phyloP scores from a whole-genome alignment of 257 asterid genomes.

The Petunia secreta region DNA sequence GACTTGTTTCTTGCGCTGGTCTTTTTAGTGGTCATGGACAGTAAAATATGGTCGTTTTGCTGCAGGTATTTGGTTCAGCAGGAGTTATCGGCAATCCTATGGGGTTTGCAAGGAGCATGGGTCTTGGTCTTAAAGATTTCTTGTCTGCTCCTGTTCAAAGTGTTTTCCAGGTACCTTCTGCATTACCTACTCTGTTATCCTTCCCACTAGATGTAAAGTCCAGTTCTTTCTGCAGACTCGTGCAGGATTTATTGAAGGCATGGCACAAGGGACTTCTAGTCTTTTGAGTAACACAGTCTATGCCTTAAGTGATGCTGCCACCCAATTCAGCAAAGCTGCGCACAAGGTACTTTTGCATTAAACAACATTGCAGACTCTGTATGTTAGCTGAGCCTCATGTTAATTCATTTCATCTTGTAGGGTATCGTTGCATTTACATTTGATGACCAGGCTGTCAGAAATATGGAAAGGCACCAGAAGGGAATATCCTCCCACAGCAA shows the following conservation, averaged over 20 bases:
- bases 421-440: slow-evolving; percentile 95
- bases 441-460: slow-evolving; percentile 66
- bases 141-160: slow-evolving; percentile 87
- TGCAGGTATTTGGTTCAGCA: slow-evolving; percentile 96
- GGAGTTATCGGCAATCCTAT: slow-evolving; percentile 97
- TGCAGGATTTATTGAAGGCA: slow-evolving; percentile 83
- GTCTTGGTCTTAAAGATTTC: slow-evolving; percentile 93
- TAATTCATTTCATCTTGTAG: slow-evolving; percentile 48
- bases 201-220: slow-evolving; percentile 16
- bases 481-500: slow-evolving; percentile 80
- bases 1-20: slow-evolving; percentile 20
- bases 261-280: slow-evolving; percentile 98
- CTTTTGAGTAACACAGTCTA: slow-evolving; percentile 91
- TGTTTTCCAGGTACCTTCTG: slow-evolving; percentile 67
- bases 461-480: slow-evolving; percentile 73
- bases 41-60: background rate
- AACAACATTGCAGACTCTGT: background rate
- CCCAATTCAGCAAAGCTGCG: slow-evolving; percentile 95
- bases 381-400: slow-evolving; percentile 16
- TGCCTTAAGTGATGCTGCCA: slow-evolving; percentile 97
- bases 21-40: slow-evolving; percentile 15
- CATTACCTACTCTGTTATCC: slow-evolving; percentile 16
- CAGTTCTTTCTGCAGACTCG: slow-evolving; percentile 74
- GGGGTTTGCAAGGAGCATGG: slow-evolving; percentile 92
- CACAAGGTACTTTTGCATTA: slow-evolving; percentile 65